These are phyloP conservation scores for Physcomitrellopsis africana DNA, from an alignment of 225 moss, liverwort and hornwort genomes.

Conservation along the genomic window DNA sequence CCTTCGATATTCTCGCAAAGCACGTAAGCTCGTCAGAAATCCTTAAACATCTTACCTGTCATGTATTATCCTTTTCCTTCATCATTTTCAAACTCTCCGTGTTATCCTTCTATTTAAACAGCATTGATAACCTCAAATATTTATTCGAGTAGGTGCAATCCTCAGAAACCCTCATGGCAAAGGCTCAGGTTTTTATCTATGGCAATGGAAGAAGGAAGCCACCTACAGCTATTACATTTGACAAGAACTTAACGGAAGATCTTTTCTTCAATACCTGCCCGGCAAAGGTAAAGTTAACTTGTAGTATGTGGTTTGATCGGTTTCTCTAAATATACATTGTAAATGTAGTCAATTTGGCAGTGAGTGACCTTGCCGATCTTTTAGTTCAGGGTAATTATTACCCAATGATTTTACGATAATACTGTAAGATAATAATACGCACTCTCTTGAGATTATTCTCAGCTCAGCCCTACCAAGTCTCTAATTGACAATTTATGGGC, in stretches of 20 bases:
- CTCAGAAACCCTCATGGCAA: slow-evolving; percentile 66
- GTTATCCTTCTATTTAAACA: no score
- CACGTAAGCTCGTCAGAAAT: slow-evolving; percentile 54
- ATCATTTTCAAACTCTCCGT: no score
- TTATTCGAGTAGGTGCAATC: slow-evolving; percentile 34
- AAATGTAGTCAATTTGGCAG: neutral
- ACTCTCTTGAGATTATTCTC: no score
- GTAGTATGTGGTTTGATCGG: neutral
- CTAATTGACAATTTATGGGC: no score
- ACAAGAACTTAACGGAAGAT: slow-evolving; percentile 69
- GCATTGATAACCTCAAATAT: neutral
- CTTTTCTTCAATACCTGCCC: slow-evolving; percentile 89
- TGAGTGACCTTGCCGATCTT: neutral
- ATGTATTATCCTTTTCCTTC: neutral
- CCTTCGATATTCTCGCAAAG: slow-evolving; percentile 82
- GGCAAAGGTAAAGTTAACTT: slow-evolving; percentile 36
- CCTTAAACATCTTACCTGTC: neutral
- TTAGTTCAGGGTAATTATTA: no score
- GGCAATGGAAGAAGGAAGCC: slow-evolving; percentile 66
- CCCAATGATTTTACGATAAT: no score
- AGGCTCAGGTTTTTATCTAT: slow-evolving; percentile 73
- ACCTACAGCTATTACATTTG: slow-evolving; percentile 77
- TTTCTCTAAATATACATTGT: neutral
- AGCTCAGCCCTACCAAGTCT: no score
- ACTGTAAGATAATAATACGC: no score